phyloP scores from a whole-genome alignment of 2,329 filamentous ascomycete species.

The Talaromyces sp. region DNA sequence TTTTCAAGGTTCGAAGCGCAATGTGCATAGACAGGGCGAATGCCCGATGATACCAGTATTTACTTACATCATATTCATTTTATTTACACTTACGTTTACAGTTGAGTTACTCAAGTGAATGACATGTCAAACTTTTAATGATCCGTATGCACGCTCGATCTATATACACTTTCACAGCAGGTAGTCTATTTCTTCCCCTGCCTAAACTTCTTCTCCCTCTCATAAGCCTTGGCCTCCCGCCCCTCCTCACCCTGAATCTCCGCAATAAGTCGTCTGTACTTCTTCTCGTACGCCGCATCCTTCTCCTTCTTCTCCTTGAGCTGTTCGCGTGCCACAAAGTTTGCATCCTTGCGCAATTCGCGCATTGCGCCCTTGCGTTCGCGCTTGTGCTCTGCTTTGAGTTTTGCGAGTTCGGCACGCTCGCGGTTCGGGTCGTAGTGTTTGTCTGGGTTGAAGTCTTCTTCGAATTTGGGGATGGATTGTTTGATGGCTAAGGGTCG shows the following conservation, averaged over 20 bases:
- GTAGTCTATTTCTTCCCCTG: slow-evolving; percentile 56
- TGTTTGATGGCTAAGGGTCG: slow-evolving; percentile 82
- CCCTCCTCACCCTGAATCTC: slow-evolving; percentile 97
- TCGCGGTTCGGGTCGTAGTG: slow-evolving; percentile 97
- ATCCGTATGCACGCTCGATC: background rate
- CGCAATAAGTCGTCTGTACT: slow-evolving; percentile 85
- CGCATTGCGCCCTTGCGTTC: slow-evolving; percentile 93
- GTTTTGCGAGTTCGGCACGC: slow-evolving; percentile 76
- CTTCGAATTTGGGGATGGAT: slow-evolving; percentile 91
- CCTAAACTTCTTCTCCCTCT: slow-evolving; percentile 74
- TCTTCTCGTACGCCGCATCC: slow-evolving; percentile 92
- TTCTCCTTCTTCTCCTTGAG: slow-evolving; percentile 88
- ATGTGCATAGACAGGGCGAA: background rate
- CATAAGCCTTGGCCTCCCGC: slow-evolving; percentile 79
- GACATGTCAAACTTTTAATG: slow-evolving; percentile 4
- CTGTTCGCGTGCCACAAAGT: slow-evolving; percentile 88
- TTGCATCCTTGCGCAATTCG: slow-evolving; percentile 90
- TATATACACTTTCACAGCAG: background rate
- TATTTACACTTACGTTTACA: too few species aligned
- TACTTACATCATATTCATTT: background rate
- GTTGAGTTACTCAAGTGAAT: background rate
- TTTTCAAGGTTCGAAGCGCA: background rate
- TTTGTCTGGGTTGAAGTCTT: slow-evolving; percentile 87
- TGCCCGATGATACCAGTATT: background rate
- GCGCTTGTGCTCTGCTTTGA: slow-evolving; percentile 87